Conservation (phyloP, 192 early-diverging fungal genomes). For the Linnemannia zychae region DNA sequence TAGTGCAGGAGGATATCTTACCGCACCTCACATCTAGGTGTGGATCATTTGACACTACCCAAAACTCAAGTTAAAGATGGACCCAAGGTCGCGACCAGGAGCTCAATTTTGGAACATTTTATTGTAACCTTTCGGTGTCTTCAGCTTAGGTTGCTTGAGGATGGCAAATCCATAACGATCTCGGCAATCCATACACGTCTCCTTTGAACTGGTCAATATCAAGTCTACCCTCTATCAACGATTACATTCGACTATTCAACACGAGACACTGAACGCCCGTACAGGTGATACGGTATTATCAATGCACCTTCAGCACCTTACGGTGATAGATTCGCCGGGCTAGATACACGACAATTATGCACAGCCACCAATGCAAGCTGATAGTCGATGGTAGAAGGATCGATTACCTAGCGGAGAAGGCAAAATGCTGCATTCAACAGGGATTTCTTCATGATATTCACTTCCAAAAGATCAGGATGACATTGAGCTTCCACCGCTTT, state of each 20-base stretch:
- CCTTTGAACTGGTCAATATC: slow-evolving; percentile 31
- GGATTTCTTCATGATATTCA: slow-evolving; percentile 53
- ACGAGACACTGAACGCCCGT: slow-evolving; percentile 19
- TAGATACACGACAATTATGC: slow-evolving; percentile 15
- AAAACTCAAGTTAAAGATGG: slow-evolving; percentile 29
- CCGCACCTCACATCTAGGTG: slow-evolving; percentile 48
- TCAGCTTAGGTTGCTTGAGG: slow-evolving; percentile 24
- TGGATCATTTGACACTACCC: slow-evolving; percentile 40
- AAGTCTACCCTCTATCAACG: slow-evolving; percentile 18
- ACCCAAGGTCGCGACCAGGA: slow-evolving; percentile 40
- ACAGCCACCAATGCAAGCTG: slow-evolving; percentile 52
- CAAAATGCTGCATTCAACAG: slow-evolving; percentile 37
- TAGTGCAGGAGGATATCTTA: not conserved
- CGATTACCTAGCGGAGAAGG: slow-evolving; percentile 30
- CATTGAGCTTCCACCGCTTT: slow-evolving; percentile 30
- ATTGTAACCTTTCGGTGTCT: slow-evolving; percentile 38
- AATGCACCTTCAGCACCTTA: slow-evolving; percentile 35
- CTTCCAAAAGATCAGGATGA: slow-evolving; percentile 23
- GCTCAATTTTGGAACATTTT: slow-evolving; percentile 55
- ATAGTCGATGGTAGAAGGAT: slow-evolving; percentile 7
- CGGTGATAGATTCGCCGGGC: slow-evolving; percentile 30
- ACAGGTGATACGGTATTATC: slow-evolving; percentile 24
- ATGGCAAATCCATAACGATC: slow-evolving; percentile 20
- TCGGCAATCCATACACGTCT: slow-evolving; percentile 18
- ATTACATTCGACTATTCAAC: slow-evolving; percentile 10